Evolutionary conservation across 305 asterid genomes (phyloP), one percentile per base, ranked within the genome.

Genomic region (Lippia alba): DNA sequence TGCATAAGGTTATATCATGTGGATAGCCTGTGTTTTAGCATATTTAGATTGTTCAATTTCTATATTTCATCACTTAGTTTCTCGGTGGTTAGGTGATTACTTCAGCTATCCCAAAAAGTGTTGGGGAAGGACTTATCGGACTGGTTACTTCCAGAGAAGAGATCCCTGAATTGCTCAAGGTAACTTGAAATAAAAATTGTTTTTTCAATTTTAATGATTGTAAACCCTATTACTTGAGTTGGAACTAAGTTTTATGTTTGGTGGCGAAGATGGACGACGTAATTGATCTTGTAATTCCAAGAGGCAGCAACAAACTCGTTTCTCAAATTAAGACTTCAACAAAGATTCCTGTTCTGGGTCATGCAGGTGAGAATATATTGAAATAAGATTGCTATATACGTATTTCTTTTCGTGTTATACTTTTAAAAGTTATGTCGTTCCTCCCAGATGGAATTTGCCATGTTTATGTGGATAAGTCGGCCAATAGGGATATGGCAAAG

Each of bases 261-360:
- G 11, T 75, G 59, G 49, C 73, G 44, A 83, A 94, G 99, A 85
- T 86, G 80, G 96, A 94, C 63, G 96, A 92, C 72, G 99, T 92
- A 60, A 94, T 94, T 72, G 99, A 94, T 81, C 97, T 94, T 76
- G 99, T 94, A 65, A 94, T 94, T 74, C 99, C 99, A 63, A 87
- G 99, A 84, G 99, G 99, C 66, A 94, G 99, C 88, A 94, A 92
- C 84, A 87, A 88, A 80, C 98, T 94, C 49, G 99, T 92, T 71
- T 81, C 97, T 75, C 91, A 94, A 80, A 92, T 94, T 75, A 92
- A 92, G 86, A 78, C 96, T 67, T 87, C 98, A 66, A 94, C 99
- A 60, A 94, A 89, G 86, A 94, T 94, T 84, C 98, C 99, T 63
- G 98, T 94, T 79, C 94, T 94, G 60, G 99, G 99, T 54, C 99